These are phyloP conservation scores for Cladosporium sp. DNA, from an alignment of 2,329 filamentous ascomycete species.

Conservation along the genomic window DNA sequence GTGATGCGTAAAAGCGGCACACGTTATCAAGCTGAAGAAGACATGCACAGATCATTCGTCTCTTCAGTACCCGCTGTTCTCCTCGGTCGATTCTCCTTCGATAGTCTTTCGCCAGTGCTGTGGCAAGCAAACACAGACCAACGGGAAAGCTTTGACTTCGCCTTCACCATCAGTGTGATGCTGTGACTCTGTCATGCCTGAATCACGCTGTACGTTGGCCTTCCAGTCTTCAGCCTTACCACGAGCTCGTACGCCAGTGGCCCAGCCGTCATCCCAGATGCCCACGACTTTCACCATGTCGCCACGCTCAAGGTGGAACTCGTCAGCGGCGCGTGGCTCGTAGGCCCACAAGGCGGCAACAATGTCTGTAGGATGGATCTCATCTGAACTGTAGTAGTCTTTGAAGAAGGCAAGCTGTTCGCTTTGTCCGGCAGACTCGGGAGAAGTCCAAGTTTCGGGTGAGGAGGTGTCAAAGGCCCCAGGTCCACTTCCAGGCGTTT, in stretches of 20 bases:
- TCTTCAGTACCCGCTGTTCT: slow-evolving; percentile 19
- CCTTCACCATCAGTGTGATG: slow-evolving; percentile 48
- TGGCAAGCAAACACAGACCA: slow-evolving; percentile 93
- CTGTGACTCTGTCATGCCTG: slow-evolving; percentile 74
- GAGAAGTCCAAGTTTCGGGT: slow-evolving; percentile 70
- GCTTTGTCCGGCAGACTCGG: slow-evolving; percentile 78
- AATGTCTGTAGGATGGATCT: slow-evolving; percentile 87
- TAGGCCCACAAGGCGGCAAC: slow-evolving; percentile 96
- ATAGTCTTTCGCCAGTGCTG: slow-evolving; percentile 98
- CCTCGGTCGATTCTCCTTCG: slow-evolving; percentile 69
- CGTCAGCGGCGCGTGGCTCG: slow-evolving; percentile 87
- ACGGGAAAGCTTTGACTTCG: slow-evolving; percentile 95
- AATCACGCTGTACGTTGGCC: slow-evolving; percentile 75
- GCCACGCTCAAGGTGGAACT: slow-evolving; percentile 88
- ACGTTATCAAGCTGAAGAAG: background rate
- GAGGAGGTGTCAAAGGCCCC: slow-evolving; percentile 16
- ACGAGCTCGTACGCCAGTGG: slow-evolving; percentile 81
- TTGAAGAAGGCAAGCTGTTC: slow-evolving; percentile 97
- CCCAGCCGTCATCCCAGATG: slow-evolving; percentile 99
- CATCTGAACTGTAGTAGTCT: slow-evolving; percentile 97
- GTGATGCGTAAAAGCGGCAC: background rate
- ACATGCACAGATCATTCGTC: background rate
- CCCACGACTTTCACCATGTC: slow-evolving; percentile 98
- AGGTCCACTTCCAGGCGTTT: background rate
- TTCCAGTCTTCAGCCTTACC: slow-evolving; percentile 91